phyloP scores from a whole-genome alignment of 768 basidiomycete species.

The Amyloporia xantha region DNA sequence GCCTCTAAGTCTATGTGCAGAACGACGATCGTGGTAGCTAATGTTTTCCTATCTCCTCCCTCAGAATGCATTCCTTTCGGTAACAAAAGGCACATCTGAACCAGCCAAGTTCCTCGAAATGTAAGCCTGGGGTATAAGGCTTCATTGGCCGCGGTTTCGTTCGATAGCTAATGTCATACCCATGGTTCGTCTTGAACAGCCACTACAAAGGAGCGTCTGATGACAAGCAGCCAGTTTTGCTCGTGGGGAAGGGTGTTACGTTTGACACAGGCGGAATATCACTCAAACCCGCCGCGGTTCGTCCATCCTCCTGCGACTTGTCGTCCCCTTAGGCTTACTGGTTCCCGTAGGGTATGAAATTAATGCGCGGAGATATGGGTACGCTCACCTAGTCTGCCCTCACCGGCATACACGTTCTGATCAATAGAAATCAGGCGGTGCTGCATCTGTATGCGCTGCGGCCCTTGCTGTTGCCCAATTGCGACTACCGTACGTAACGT shows the following conservation, averaged over 20 bases:
- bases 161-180: not conserved
- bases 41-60: not conserved
- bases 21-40: too few species aligned
- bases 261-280: slow-evolving; percentile 89
- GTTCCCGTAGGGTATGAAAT: slow-evolving; percentile 59
- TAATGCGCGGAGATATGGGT: slow-evolving; percentile 89
- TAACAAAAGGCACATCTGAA: slow-evolving; percentile 74
- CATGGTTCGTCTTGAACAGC: slow-evolving; percentile 28
- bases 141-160: too few species aligned
- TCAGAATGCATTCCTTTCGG: slow-evolving; percentile 80
- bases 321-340: not conserved
- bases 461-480: slow-evolving; percentile 77
- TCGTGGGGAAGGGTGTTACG: slow-evolving; percentile 87
- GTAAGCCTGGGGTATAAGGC: too few species aligned
- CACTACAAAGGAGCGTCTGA: slow-evolving; percentile 74
- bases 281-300: slow-evolving; percentile 65
- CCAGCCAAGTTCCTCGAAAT: slow-evolving; percentile 87
- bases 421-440: slow-evolving; percentile 45
- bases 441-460: slow-evolving; percentile 69
- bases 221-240: slow-evolving; percentile 54
- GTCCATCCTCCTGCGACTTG: slow-evolving; percentile 20
- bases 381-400: slow-evolving; percentile 7
- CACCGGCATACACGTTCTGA: not conserved
- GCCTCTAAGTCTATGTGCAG: too few species aligned
- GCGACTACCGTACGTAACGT: slow-evolving; percentile 58